Base-by-base conservation (phyloP, 495 filamentous ascomycete genomes). In the Penicillium simplicissimum region DNA sequence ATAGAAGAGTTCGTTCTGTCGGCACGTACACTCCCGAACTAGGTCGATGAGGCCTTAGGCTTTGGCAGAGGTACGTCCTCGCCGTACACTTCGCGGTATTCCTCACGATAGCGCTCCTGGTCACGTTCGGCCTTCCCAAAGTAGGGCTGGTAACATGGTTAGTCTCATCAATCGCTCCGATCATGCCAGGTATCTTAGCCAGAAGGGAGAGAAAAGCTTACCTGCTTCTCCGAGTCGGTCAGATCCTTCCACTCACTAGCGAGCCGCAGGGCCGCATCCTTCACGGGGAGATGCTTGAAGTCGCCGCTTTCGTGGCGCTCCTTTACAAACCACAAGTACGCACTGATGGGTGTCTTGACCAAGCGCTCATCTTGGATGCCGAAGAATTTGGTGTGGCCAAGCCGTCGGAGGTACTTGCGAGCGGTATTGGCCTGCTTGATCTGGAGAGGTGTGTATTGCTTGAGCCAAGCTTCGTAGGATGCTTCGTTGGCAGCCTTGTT, bases 371-470 rank as follows among this genome's bases (percentile, higher is more conserved):
- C 90, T 0, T 69, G 61, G 60, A 91, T 63, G 3, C 21, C 45
- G 3, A 1, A 5, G 65, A 45, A 56, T 15, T 55, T 58, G 11
- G 64, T 71, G 9, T 54, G 57, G 8, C 19, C 52, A 5, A 74
- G 52, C 31, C 70, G 71, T 3, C 68, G 72, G 11, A 93, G 79
- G 2, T 17, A 14, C 1, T 17, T 55, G 42, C 91, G 88, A 19
- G 90, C 91, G 0, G 6, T 49, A 71, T 92, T 93, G 58, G 90
- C 90, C 2, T 75, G 62, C 40, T 74, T 64, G 55, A 93, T 90
- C 61, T 86, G 71, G 5, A 74, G 61, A 2, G 83, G 81, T 7
- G 86, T 81, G 66, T 89, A 74, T 6, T 71, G 74, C 33, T 83
- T 69, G 33, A 93, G 64, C 88, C 88, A 96, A 31, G 79, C 64